Evolutionary conservation across 768 basidiomycete species (phyloP).

Genomic region (Tephrocybe rancida): DNA sequence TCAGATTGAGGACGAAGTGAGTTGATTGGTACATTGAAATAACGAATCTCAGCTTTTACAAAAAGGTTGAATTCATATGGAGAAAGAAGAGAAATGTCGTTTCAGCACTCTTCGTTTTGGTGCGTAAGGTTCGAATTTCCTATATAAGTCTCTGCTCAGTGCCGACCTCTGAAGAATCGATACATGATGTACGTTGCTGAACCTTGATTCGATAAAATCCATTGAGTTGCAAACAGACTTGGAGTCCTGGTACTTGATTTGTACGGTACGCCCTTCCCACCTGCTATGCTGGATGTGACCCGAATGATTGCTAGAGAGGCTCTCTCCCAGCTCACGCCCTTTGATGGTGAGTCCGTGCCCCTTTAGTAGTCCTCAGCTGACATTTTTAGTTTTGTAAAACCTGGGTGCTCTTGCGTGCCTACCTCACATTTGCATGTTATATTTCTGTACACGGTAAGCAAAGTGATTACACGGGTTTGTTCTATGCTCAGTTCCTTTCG

Average conservation of each 20-base stretch:
- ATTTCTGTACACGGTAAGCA: constrained; percentile 7
- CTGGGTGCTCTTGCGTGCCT: constrained; percentile 10
- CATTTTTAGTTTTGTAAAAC: constrained; percentile 15
- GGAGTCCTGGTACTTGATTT: constrained; percentile 3
- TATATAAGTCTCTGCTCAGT: neutral
- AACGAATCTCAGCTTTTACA: neutral
- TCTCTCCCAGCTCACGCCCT: neutral
- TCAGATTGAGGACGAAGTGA: constrained; percentile 15
- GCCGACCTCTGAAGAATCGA: constrained; percentile 9
- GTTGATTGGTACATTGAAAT: neutral
- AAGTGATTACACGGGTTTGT: neutral
- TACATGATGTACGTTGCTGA: constrained; percentile 9
- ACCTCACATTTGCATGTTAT: constrained; percentile 12
- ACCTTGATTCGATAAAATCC: neutral
- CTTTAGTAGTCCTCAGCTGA: neutral
- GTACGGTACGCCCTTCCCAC: constrained; percentile 4
- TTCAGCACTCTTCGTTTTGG: constrained; percentile 11
- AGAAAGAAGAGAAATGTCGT: constrained; percentile 9
- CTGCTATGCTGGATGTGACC: neutral
- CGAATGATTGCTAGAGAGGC: constrained; percentile 1
- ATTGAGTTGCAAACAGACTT: neutral
- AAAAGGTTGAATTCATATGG: constrained; percentile 16
- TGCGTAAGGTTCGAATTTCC: neutral
- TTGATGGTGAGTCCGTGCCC: neutral
- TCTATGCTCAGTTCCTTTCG: neutral